Percentiles rank a stretch among this genome's conserved stretches.
Evolutionary conservation across 768 basidiomycete genomes (phyloP).

Genomic region (Auricularia cornea): DNA sequence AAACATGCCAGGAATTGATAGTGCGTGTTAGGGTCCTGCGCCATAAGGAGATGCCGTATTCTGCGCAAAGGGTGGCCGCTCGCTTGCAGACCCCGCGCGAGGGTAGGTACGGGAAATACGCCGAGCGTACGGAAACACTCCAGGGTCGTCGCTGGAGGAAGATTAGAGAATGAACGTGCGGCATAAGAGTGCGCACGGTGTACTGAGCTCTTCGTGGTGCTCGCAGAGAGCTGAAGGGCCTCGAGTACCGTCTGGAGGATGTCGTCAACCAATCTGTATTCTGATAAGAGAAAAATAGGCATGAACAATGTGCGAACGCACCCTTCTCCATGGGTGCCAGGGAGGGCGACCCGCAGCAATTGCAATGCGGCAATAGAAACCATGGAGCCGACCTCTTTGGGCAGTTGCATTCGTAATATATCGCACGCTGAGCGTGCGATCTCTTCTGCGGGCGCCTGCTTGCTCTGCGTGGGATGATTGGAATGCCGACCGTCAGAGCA

Average conservation of each 20-base stretch:
- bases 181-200: not conserved
- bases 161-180: not conserved
- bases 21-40: conserved; percentile 48
- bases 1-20: conserved; percentile 63
- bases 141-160: conserved; percentile 20
- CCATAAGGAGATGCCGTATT: conserved; percentile 50
- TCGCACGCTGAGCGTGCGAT: not conserved
- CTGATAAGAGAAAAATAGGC: not conserved
- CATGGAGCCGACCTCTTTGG: not conserved
- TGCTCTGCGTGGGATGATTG: not conserved
- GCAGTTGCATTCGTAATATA: not conserved
- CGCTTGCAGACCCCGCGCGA: conserved; percentile 1
- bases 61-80: conserved; percentile 4
- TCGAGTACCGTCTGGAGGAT: not conserved
- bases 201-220: not conserved
- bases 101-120: conserved; percentile 10
- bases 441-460: not conserved
- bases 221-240: not conserved
- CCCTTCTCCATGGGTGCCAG: not conserved
- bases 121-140: conserved; percentile 28
- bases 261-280: not conserved
- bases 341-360: not conserved
- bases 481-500: not conserved
- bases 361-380: not conserved
- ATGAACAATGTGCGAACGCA: not conserved